A percentile compares a stretch with the other conserved stretches of the same genome.
phyloP scores from a whole-genome alignment of 2,329 filamentous ascomycete genomes.

The Cryphonectria radicalis region DNA sequence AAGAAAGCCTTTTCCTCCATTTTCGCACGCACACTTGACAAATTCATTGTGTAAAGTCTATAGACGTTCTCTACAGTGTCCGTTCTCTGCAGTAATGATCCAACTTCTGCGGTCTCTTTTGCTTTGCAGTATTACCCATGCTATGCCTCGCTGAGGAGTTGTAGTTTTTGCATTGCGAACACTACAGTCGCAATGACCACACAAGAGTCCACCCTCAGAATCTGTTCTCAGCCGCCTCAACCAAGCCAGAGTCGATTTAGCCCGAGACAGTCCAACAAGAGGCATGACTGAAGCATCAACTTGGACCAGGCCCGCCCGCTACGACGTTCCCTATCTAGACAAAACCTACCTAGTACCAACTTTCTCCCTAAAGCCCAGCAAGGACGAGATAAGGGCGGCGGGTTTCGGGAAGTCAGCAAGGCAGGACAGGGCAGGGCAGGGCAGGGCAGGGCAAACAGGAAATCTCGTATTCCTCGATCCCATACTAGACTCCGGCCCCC shows the following conservation, averaged over 20 bases:
- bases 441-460: neutral
- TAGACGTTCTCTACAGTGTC: neutral
- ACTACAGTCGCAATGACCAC: neutral
- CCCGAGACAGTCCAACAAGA: neutral
- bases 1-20: conserved; percentile 4
- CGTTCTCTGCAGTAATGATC: neutral
- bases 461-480: neutral
- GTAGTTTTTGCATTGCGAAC: neutral
- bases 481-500: neutral
- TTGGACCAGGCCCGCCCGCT: neutral
- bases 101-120: neutral
- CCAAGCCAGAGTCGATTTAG: neutral
- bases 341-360: neutral
- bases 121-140: neutral
- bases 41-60: neutral
- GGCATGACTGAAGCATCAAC: neutral
- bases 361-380: neutral
- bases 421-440: neutral
- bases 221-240: neutral
- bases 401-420: neutral
- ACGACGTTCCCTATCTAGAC: neutral
- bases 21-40: neutral
- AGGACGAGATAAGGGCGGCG: neutral
- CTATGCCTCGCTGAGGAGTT: neutral
- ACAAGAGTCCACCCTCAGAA: neutral